A percentile compares a stretch with the other conserved stretches of the same genome.
Evolutionary conservation across 805 yeast genomes (phyloP).

Genomic region (Kazachstania martiniae): DNA sequence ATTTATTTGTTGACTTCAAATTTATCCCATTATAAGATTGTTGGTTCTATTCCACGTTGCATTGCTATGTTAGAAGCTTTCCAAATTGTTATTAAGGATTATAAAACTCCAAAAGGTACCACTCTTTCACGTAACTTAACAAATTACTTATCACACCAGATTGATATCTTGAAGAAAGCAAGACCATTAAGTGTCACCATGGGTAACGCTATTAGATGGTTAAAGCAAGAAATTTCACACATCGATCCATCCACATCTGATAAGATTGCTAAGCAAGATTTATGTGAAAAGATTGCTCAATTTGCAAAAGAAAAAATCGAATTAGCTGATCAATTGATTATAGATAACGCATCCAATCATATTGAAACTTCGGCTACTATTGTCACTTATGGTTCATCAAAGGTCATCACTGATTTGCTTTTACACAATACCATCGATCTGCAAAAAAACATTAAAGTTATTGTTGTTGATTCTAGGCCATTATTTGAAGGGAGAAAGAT

Average conservation of each 20-base stretch:
- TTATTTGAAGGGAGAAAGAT: constrained; percentile 83
- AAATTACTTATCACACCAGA: constrained; percentile 79
- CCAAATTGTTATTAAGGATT: constrained; percentile 66
- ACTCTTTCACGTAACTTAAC: constrained; percentile 83
- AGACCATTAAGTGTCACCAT: constrained; percentile 86
- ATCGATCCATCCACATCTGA: constrained; percentile 59
- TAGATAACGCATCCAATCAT: constrained; percentile 67
- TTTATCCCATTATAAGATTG: constrained; percentile 72
- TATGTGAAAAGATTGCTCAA: constrained; percentile 61
- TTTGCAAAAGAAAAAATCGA: constrained; percentile 80
- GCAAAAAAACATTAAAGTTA: constrained; percentile 64
- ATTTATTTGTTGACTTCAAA: constrained; percentile 69
- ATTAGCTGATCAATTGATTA: constrained; percentile 71
- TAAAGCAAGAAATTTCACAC: constrained; percentile 83
- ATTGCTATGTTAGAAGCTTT: constrained; percentile 77
- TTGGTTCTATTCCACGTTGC: constrained; percentile 84
- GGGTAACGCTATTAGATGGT: constrained; percentile 98
- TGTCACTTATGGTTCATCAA: constrained; percentile 80
- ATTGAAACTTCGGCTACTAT: constrained; percentile 69
- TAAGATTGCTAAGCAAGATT: constrained; percentile 48
- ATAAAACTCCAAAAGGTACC: constrained; percentile 75
- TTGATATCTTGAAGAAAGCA: constrained; percentile 81
- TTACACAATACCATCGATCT: constrained; percentile 51
- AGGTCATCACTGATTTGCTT: constrained; percentile 68
- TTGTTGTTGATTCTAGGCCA: constrained; percentile 89